phyloP scores from a whole-genome alignment of 257 asterid genomes.

The Cordia subcordata region DNA sequence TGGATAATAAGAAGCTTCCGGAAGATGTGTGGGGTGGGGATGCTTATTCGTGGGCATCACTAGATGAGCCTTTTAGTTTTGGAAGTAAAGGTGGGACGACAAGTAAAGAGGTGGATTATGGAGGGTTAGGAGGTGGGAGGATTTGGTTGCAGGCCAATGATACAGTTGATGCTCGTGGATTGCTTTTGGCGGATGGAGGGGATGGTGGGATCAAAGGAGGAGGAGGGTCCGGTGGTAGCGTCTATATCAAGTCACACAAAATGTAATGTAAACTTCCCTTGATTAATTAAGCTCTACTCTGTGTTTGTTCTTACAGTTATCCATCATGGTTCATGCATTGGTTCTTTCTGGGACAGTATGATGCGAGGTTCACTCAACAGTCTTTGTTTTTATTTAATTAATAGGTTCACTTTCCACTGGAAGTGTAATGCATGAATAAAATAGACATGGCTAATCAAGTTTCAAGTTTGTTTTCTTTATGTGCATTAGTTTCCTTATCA shows the following conservation, averaged over 20 bases:
- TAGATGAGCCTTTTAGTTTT: slow-evolving; percentile 52
- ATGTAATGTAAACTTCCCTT: slow-evolving; percentile 47
- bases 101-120: slow-evolving; percentile 54
- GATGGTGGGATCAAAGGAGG: slow-evolving; percentile 84
- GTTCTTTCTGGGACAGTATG: not conserved
- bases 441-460: too few species aligned
- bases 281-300: not conserved
- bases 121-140: slow-evolving; percentile 90
- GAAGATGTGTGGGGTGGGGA: slow-evolving; percentile 92
- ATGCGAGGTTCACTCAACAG: too few species aligned
- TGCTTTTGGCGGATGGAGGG: slow-evolving; percentile 79
- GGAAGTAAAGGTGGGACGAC: slow-evolving; percentile 90
- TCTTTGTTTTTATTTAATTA: too few species aligned
- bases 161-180: slow-evolving; percentile 35
- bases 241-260: slow-evolving; percentile 56
- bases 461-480: too few species aligned
- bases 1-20: slow-evolving; percentile 64
- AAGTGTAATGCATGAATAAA: too few species aligned
- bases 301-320: not conserved
- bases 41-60: slow-evolving; percentile 65
- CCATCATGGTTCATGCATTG: not conserved
- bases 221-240: slow-evolving; percentile 93
- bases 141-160: slow-evolving; percentile 52
- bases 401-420: too few species aligned
- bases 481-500: too few species aligned